These are phyloP conservation scores for Suhomyces wounanorum DNA, from an alignment of 1,139 yeast species.

Conservation along the genomic window DNA sequence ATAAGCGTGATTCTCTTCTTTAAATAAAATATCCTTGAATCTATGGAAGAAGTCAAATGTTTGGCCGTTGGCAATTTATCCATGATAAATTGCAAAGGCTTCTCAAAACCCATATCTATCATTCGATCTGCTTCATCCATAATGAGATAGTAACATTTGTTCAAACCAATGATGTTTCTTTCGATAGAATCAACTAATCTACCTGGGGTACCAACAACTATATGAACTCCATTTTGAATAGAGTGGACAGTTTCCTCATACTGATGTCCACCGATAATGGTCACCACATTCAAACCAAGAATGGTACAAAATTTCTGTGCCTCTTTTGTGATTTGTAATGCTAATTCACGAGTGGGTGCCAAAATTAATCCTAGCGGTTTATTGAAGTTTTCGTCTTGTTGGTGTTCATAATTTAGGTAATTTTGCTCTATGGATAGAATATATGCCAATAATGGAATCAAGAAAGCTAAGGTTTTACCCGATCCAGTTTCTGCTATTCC, in stretches of 20 bases:
- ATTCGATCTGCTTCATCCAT: slow-evolving; percentile 94
- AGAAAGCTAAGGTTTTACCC: slow-evolving; percentile 89
- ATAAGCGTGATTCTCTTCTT: slow-evolving; percentile 58
- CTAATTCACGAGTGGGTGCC: slow-evolving; percentile 94
- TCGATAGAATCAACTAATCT: slow-evolving; percentile 80
- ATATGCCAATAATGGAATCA: slow-evolving; percentile 70
- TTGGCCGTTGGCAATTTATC: slow-evolving; percentile 43
- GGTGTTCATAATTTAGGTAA: slow-evolving; percentile 37
- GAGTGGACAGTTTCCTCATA: slow-evolving; percentile 71
- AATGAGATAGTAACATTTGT: slow-evolving; percentile 66
- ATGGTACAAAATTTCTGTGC: slow-evolving; percentile 50
- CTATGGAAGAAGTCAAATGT: slow-evolving; percentile 24
- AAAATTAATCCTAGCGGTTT: slow-evolving; percentile 62
- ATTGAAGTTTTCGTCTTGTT: slow-evolving; percentile 31
- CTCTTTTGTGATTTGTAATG: slow-evolving; percentile 77
- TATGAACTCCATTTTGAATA: slow-evolving; percentile 68
- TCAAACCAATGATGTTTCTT: slow-evolving; percentile 59
- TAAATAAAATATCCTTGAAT: slow-evolving; percentile 31
- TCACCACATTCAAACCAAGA: slow-evolving; percentile 54
- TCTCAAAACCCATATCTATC: slow-evolving; percentile 95
- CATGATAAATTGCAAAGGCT: slow-evolving; percentile 65
- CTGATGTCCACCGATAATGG: slow-evolving; percentile 89
- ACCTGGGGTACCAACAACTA: slow-evolving; percentile 94
- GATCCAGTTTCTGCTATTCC: slow-evolving; percentile 98
- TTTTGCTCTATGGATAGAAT: slow-evolving; percentile 44